Base-by-base conservation (phyloP, 257 asterid genomes). In the Solanum piurae region DNA sequence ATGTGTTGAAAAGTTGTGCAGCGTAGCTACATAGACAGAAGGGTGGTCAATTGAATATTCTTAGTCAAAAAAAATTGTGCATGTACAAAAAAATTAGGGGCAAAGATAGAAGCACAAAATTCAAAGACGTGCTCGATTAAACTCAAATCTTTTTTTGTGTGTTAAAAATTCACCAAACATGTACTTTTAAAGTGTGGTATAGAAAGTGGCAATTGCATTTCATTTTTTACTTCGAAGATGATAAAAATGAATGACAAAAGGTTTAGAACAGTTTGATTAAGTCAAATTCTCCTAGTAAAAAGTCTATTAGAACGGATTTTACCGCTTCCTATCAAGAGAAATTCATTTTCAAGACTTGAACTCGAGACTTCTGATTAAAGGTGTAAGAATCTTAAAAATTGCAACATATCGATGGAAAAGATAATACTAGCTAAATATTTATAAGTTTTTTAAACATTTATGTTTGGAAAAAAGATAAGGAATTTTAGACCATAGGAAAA, bases 21-120 rank as follows among this genome's bases (percentile, higher is more conserved):
- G 2, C 1, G 1, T 36, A 36, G 31, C 25, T 74, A 37, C 3
- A 1, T 20, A 1, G 76, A 69, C 0, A 0, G 0, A 31, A 29
- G 4, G 9, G 0, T 73, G 25, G 23, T 72, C 25, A 31, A 2
- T 14, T 14, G 40, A 71, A 71, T 31, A 72, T 14, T 0, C 14
- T 64, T 0, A 1, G 0, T 62, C 0, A 5, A 64, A 64, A 29
- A n/a, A 64, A 2, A 1, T 23, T n/a, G 25, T 1, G 1, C 13
- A 23, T 60, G 62, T 1, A 16, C 62, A 52, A 52, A 2, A 52
- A 52, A 6, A 4, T 38, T 52, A 52, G 62, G 62, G 62, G 62
- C 62, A 52, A 52, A 52, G 23, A 52, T 52, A 52, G 62, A 52
- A 52, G 62, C 23, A 0, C 62, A 52, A 52, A 7, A 55, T 18